Conservation (phyloP, 2,329 filamentous ascomycete genomes). For the Phaeosphaeriaceae sp. region DNA sequence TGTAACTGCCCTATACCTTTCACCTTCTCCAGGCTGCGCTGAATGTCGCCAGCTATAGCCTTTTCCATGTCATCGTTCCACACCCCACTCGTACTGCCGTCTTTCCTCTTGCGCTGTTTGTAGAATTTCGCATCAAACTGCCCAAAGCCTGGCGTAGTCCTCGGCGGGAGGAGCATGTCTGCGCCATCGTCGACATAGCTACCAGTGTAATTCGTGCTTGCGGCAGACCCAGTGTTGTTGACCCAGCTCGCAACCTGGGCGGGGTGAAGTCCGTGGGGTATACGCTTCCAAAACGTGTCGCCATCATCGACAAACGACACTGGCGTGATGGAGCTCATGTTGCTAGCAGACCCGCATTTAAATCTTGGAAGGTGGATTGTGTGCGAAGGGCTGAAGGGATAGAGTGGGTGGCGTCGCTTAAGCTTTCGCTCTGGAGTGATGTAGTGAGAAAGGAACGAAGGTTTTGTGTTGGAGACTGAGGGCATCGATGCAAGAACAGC, state of each 20-base stretch:
- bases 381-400: neutral
- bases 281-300: slow-evolving; percentile 20
- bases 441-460: slow-evolving; percentile 8
- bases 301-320: slow-evolving; percentile 36
- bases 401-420: neutral
- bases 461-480: neutral
- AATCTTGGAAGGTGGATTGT: neutral
- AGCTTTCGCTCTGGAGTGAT: neutral
- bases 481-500: slow-evolving; percentile 3
- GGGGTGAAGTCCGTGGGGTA: slow-evolving; percentile 9
- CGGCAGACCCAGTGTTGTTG: slow-evolving; percentile 3
- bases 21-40: slow-evolving; percentile 19
- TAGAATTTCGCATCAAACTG: slow-evolving; percentile 22
- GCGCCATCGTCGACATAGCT: slow-evolving; percentile 40
- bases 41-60: slow-evolving; percentile 33
- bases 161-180: slow-evolving; percentile 19
- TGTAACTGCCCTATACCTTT: slow-evolving; percentile 11
- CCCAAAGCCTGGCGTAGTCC: slow-evolving; percentile 19
- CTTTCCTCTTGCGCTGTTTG: slow-evolving; percentile 13
- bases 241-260: slow-evolving; percentile 20
- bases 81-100: neutral
- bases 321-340: slow-evolving; percentile 23
- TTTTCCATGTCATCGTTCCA: slow-evolving; percentile 30
- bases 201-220: slow-evolving; percentile 24
- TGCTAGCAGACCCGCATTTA: neutral